Evolutionary conservation across 2,329 filamentous ascomycete species (phyloP), one percentile per base, ranked within the genome.

Genomic region (Sclerotinia borealis): DNA sequence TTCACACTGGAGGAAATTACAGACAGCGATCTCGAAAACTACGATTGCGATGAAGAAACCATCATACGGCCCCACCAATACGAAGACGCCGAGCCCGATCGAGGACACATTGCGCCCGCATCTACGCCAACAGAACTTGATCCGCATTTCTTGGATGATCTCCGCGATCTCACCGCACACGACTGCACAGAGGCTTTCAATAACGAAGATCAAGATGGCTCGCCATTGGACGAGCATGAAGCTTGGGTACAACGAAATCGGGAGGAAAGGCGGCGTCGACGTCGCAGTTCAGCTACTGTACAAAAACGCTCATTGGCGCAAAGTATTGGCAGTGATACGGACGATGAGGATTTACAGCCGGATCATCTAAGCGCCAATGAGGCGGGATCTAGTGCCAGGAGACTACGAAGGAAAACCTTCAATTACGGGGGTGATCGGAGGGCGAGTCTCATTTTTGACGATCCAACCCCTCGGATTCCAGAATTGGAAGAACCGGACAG

Each of bases 291-390:
- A 5, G 68, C 67, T 17, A 72, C 67, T 55, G 67, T 73, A 22
- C 71, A 72, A 52, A 75, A 75, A 63, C 63, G 73, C 22, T 72
- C 69, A 9, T 50, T 73, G 11, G 70, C 67, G 39, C 68, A 74
- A 64, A 74, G 72, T 61, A 72, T 75, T 41, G 73, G 73, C 8
- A 72, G 70, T 61, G 73, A 72, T 63, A 74, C 71, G 4, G 73
- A 75, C 56, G 72, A 75, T 17, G 72, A 74, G 56, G 73, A 75
- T 58, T 62, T 75, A 37, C 66, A 70, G 54, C 69, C 71, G 10
- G 66, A 69, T n/a, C 68, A 71, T 39, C 68, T 72, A 19, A 69
- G 68, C n/a, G 67, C 69, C 3, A 72, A 71, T 60, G 72, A 74
- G 37, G 71, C 68, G 15, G 71, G 72, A 19, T 68, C 68, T 17